phyloP scores from a whole-genome alignment of 2,329 filamentous ascomycete genomes.

The Aspergillus fijiensis region DNA sequence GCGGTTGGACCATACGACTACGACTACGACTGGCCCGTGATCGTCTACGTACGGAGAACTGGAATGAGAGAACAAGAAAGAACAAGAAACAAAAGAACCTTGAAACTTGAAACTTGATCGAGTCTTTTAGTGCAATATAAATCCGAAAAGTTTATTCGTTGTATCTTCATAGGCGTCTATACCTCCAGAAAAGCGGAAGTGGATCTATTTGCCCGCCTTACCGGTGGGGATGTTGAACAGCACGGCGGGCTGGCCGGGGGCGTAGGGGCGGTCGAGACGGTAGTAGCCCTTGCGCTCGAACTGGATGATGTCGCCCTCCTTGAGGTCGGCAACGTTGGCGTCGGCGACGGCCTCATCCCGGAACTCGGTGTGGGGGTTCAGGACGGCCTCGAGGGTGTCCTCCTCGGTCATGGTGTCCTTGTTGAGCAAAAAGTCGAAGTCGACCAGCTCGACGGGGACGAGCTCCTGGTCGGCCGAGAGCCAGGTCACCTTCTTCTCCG shows the following conservation, averaged over 20 bases:
- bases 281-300: conserved; percentile 93
- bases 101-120: too few relatives aligned
- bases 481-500: conserved; percentile 96
- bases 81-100: too few relatives aligned
- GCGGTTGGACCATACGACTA: too few relatives aligned
- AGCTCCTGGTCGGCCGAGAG: conserved; percentile 75
- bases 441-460: conserved; percentile 79
- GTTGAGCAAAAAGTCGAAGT: conserved; percentile 92
- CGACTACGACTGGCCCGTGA: too few relatives aligned
- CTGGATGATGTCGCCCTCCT: conserved; percentile 89
- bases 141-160: background rate
- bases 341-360: conserved; percentile 76
- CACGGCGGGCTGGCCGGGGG: conserved; percentile 60
- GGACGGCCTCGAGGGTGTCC: conserved; percentile 78
- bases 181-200: background rate
- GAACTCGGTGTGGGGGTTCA: conserved; percentile 73
- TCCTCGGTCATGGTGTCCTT: conserved; percentile 93
- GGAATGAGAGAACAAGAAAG: too few relatives aligned
- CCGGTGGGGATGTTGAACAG: conserved; percentile 71
- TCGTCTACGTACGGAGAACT: too few relatives aligned
- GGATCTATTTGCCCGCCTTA: conserved; percentile 44
- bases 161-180: background rate
- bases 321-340: conserved; percentile 73
- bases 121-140: background rate
- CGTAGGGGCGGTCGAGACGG: conserved; percentile 69